Evolutionary conservation across 2,329 filamentous ascomycete species (phyloP).

Genomic region (Calonectria pseudoreteaudii): DNA sequence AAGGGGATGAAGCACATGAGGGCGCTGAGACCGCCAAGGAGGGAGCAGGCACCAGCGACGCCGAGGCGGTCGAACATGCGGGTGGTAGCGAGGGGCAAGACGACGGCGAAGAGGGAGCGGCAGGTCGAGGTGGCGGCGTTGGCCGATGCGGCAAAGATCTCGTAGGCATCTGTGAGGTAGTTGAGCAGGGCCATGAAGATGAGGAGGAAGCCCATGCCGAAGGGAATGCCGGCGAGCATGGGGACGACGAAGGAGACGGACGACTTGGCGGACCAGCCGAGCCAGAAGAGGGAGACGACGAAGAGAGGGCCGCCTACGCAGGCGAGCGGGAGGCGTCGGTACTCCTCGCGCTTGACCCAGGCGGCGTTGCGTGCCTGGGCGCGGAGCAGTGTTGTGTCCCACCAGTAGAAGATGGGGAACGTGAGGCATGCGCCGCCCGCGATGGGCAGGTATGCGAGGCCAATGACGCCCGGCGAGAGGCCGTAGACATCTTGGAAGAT

Average conservation of each 20-base stretch:
- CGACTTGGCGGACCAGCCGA: slow-evolving; percentile 67
- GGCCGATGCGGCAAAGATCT: slow-evolving; percentile 76
- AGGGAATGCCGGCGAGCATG: slow-evolving; percentile 70
- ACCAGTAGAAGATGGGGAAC: slow-evolving; percentile 72
- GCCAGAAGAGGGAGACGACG: slow-evolving; percentile 68
- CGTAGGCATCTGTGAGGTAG: slow-evolving; percentile 76
- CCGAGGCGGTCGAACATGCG: slow-evolving; percentile 62
- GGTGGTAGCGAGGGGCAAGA: slow-evolving; percentile 67
- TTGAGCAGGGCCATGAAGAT: slow-evolving; percentile 75
- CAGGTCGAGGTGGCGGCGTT: slow-evolving; percentile 88
- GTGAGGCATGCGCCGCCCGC: slow-evolving; percentile 71
- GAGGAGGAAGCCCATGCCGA: slow-evolving; percentile 71
- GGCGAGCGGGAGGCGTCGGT: slow-evolving; percentile 77
- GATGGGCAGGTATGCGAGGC: slow-evolving; percentile 77
- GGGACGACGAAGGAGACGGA: slow-evolving; percentile 65
- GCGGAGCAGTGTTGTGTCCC: slow-evolving; percentile 69
- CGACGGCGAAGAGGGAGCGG: slow-evolving; percentile 92
- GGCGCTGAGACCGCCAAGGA: slow-evolving; percentile 63
- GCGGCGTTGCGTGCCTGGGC: slow-evolving; percentile 60
- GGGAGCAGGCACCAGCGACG: slow-evolving; percentile 63
- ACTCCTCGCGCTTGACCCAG: slow-evolving; percentile 75
- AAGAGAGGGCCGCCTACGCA: slow-evolving; percentile 76
- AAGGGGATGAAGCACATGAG: slow-evolving; percentile 64
- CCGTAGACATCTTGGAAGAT: slow-evolving; percentile 75
- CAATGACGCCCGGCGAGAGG: slow-evolving; percentile 72